A percentile compares a stretch with the other conserved stretches of the same genome.
phyloP scores from a whole-genome alignment of 2,329 filamentous ascomycete genomes.

The Colletotrichum sp. region DNA sequence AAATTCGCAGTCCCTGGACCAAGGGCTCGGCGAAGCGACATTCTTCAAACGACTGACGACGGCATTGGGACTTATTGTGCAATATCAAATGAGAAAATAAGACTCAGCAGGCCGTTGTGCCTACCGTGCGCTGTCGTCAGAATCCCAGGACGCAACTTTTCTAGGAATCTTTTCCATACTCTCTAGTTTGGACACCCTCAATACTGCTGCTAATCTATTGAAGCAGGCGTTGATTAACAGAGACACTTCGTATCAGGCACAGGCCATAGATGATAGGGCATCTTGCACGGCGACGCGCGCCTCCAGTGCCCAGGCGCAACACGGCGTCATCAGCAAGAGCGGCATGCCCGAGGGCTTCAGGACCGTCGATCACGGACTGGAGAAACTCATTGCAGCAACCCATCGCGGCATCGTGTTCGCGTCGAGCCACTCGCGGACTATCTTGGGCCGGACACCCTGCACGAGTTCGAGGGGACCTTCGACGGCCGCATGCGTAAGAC shows the following conservation, averaged over 20 bases:
- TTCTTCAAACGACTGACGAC: neutral
- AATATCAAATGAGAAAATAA: neutral
- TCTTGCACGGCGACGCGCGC: neutral
- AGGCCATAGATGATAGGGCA: neutral
- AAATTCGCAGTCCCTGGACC: neutral
- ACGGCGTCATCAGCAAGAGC: neutral
- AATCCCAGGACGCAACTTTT: neutral
- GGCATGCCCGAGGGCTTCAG: neutral
- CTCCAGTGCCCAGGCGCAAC: too few species aligned
- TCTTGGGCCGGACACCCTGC: neutral
- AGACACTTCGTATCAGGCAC: neutral
- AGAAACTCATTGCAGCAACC: neutral
- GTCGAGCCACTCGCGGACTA: neutral
- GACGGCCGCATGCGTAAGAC: neutral
- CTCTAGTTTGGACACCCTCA: neutral
- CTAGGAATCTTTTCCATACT: neutral
- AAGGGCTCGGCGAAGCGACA: neutral
- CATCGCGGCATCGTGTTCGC: neutral
- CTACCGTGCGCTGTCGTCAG: neutral
- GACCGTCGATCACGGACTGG: neutral
- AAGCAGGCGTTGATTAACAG: neutral
- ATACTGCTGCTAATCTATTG: neutral
- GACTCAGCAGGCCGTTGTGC: neutral
- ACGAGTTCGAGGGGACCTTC: neutral
- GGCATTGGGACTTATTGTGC: neutral